Conservation (phyloP, 352 stramenopile species). For the Pythium dissimile region DNA sequence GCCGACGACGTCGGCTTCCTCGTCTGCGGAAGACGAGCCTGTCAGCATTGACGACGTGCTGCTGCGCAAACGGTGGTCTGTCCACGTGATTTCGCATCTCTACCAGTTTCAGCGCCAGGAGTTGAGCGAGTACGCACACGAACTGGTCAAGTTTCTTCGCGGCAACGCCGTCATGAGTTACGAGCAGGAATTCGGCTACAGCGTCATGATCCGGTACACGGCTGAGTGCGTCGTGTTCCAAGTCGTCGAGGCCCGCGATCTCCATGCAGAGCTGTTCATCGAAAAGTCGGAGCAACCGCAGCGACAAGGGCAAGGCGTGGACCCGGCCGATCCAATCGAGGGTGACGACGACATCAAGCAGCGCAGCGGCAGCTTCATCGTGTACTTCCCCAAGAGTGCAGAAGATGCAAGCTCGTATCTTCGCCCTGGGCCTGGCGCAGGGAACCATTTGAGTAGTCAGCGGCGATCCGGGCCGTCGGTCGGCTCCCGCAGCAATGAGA, state of each 20-base stretch:
- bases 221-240: conserved; percentile 20
- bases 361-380: conserved; percentile 6
- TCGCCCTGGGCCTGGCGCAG: background rate
- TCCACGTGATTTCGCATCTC: conserved; percentile 32
- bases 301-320: background rate
- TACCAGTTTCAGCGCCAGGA: conserved; percentile 24
- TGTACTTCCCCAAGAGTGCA: conserved; percentile 19
- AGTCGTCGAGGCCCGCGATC: conserved; percentile 21
- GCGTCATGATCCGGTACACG: conserved; percentile 20
- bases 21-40: background rate
- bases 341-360: conserved; percentile 6
- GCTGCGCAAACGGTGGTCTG: conserved; percentile 23
- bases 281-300: conserved; percentile 18
- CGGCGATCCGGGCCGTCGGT: background rate
- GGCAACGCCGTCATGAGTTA: conserved; percentile 20
- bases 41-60: conserved; percentile 18
- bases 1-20: background rate
- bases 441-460: background rate
- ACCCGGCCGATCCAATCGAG: background rate
- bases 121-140: conserved; percentile 20
- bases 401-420: background rate
- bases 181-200: conserved; percentile 27
- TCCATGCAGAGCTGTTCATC: conserved; percentile 18
- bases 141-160: conserved; percentile 28
- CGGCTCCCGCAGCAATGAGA: background rate